These are phyloP conservation scores for Fraxinus quadrangulata DNA, from an alignment of 257 asterid genomes.

Conservation along the genomic window DNA sequence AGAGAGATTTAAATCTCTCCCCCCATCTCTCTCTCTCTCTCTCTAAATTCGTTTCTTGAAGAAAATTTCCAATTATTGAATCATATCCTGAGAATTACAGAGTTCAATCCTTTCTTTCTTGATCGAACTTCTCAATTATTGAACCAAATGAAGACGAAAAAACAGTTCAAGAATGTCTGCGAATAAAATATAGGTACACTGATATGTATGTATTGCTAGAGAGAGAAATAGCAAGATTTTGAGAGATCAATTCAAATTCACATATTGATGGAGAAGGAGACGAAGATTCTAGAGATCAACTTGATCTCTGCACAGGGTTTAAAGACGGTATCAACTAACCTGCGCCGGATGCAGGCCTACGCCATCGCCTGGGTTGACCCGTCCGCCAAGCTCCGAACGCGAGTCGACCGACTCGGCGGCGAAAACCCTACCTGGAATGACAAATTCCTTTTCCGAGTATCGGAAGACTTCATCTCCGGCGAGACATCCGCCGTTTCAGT, in stretches of 20 bases:
- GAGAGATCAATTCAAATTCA: conserved; percentile 19
- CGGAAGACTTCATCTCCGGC: conserved; percentile 56
- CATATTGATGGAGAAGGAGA: conserved; percentile 33
- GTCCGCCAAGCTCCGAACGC: conserved; percentile 69
- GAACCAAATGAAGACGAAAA: not conserved
- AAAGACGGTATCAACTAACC: conserved; percentile 57
- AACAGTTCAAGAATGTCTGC: not conserved
- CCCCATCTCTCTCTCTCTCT: not conserved
- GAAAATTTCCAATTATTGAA: conserved; percentile 21
- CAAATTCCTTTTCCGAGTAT: conserved; percentile 78
- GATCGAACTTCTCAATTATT: not conserved
- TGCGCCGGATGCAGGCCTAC: conserved; percentile 70
- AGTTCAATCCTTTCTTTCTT: not conserved
- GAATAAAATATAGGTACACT: not conserved
- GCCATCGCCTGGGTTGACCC: conserved; percentile 77
- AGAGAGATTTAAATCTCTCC: not conserved
- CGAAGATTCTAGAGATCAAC: conserved; percentile 75
- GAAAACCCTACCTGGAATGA: conserved; percentile 96
- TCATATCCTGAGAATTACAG: not conserved
- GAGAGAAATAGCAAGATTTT: conserved; percentile 7
- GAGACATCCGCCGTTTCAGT: conserved; percentile 87
- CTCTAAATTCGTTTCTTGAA: conserved; percentile 9
- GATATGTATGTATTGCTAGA: conserved; percentile 13
- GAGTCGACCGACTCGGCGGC: conserved; percentile 61
- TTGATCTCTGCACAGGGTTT: conserved; percentile 92